Evolutionary conservation across 1,284 basidiomycete genomes (phyloP), one percentile per base, ranked within the genome.

Genomic region (Heterobasidion annosum): DNA sequence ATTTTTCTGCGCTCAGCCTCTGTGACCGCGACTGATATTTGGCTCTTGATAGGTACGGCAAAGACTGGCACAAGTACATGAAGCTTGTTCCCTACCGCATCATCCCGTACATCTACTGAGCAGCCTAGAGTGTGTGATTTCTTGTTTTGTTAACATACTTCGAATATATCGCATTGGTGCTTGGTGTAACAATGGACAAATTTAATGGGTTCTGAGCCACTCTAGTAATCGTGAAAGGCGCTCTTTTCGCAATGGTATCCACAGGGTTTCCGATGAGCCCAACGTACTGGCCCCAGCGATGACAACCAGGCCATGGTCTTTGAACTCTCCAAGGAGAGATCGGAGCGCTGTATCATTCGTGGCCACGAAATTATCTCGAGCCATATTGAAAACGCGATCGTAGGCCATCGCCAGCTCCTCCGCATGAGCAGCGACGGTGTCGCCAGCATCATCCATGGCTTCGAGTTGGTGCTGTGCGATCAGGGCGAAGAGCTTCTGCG

Each of bases 11-110:
- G 19, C 57, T 25, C 25, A 25, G 25, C 25, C 25, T 25, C 25
- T 25, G 25, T 25, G 25, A 25, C 25, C 25, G 25, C 25, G 45
- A 46, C 47, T 58, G 49, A 58, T 57, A 18, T 50, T 34, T 18
- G 13, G 25, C 25, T 25, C 3, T 1, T 37, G 32, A 12, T 58
- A 79, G 84, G 67, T 87, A 86, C 62, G 81, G 81, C 53, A 83
- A 90, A 64, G 95, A 98, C 67, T 98, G 92, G 93, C 77, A 85
- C 55, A 84, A 77, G 69, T 95, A 96, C 73, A 88, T 82, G 73
- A 74, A 85, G 64, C 71, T 88, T n/a, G 93, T 96, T 35, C 86
- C 85, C 1, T 94, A 79, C 65, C 83, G 87, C 62, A 97, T 98
- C 62, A 78, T 98, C 59, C 94, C 93, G 46, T 93, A 91, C 66